A percentile compares a stretch with the other conserved stretches of the same genome.
phyloP scores from a whole-genome alignment of 2,329 filamentous ascomycete species.

The Cercospora janseana region DNA sequence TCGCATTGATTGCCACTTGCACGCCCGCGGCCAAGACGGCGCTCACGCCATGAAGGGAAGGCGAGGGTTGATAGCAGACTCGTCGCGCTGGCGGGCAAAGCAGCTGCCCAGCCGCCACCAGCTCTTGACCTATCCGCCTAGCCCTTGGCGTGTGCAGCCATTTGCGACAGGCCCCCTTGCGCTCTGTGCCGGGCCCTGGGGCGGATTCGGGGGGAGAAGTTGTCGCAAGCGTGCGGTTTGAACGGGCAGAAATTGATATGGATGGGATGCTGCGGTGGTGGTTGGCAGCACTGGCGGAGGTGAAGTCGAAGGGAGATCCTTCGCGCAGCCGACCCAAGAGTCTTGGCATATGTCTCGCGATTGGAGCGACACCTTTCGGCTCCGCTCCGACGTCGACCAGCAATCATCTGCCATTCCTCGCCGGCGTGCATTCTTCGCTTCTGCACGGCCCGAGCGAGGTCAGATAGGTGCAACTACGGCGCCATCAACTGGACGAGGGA shows the following conservation, averaged over 20 bases:
- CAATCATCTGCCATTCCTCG: no score
- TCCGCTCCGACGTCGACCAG: slow-evolving; percentile 2
- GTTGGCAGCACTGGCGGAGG: no score
- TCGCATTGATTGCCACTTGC: slow-evolving; percentile 18
- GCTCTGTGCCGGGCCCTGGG: no score
- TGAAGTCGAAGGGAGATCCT: neutral
- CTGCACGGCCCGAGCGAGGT: no score
- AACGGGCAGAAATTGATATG: no score
- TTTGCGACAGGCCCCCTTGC: no score
- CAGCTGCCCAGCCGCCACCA: slow-evolving; percentile 5
- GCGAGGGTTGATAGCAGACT: slow-evolving; percentile 19
- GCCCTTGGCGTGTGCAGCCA: neutral
- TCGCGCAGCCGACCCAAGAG: neutral
- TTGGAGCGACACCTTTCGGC: neutral
- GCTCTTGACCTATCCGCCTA: slow-evolving; percentile 2
- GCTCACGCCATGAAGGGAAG: slow-evolving; percentile 23
- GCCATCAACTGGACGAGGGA: no score
- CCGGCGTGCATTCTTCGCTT: no score
- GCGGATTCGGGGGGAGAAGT: no score
- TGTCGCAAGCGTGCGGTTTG: no score
- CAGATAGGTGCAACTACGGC: no score
- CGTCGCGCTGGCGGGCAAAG: slow-evolving; percentile 7
- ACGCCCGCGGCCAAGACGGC: slow-evolving; percentile 24
- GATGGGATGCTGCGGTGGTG: no score
- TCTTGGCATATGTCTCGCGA: slow-evolving; percentile 2